Evolutionary conservation across 371 early-diverging fungal species (phyloP).

Genomic region (Mucor ambiguus): DNA sequence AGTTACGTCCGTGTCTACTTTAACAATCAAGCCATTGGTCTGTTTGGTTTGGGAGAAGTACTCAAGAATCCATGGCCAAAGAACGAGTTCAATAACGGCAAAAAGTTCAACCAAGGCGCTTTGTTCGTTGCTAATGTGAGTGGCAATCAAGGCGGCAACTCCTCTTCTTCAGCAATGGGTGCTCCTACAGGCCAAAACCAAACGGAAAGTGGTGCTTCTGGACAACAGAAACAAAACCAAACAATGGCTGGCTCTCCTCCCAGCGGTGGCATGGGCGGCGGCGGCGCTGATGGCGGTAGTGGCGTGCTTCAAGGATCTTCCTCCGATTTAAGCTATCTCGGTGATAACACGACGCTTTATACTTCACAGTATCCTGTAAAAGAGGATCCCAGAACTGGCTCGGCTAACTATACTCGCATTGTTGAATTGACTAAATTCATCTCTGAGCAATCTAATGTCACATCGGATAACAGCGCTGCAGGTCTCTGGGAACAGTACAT

Average conservation of each 20-base stretch:
- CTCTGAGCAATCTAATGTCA: conserved; percentile 8
- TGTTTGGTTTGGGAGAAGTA: conserved; percentile 39
- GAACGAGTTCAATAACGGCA: conserved; percentile 34
- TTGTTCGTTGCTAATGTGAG: conserved; percentile 23
- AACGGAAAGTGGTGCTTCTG: neutral
- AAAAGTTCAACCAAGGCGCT: conserved; percentile 26
- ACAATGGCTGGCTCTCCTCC: neutral
- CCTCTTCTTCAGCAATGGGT: neutral
- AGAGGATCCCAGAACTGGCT: conserved; percentile 6
- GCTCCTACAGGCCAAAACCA: neutral
- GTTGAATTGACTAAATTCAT: conserved; percentile 25
- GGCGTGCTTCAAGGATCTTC: neutral
- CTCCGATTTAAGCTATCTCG: conserved; percentile 27
- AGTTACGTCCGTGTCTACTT: conserved; percentile 38
- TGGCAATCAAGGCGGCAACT: conserved; percentile 13
- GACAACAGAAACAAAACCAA: neutral
- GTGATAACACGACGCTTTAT: conserved; percentile 27
- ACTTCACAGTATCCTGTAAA: conserved; percentile 11
- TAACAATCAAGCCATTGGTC: conserved; percentile 37
- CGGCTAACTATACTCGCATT: conserved; percentile 14
- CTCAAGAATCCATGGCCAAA: conserved; percentile 37
- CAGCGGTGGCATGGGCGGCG: neutral
- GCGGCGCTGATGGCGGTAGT: neutral
- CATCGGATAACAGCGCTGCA: conserved; percentile 5
- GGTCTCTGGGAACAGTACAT: conserved; percentile 19